These are phyloP conservation scores for Dioscorea cayenensis DNA, from an alignment of 116 monocot species.

Conservation along the genomic window DNA sequence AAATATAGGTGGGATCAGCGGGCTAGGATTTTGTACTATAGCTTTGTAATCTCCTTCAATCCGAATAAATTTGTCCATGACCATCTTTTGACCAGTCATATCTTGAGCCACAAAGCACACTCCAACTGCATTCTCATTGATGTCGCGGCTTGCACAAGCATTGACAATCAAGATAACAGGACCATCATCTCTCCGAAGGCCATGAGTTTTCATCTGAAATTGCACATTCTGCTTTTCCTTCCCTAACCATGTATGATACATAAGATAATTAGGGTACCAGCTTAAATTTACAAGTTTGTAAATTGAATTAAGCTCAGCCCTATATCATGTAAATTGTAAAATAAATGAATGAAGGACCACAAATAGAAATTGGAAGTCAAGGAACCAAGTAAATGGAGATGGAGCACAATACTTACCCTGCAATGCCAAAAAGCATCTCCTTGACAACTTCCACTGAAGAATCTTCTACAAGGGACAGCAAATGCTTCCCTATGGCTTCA, in stretches of 20 bases:
- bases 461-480: conserved; percentile 54
- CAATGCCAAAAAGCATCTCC: conserved; percentile 62
- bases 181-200: conserved; percentile 39
- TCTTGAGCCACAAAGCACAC: conserved; percentile 96
- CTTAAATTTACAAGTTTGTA: background rate
- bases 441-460: conserved; percentile 27
- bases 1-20: conserved; percentile 93
- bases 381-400: background rate
- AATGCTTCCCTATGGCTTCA: conserved; percentile 53
- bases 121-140: conserved; percentile 62
- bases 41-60: conserved; percentile 93
- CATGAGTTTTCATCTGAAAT: conserved; percentile 79
- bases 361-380: background rate
- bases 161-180: conserved; percentile 78
- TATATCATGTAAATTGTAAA: background rate
- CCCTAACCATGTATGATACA: conserved; percentile 30
- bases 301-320: background rate
- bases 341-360: background rate
- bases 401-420: conserved; percentile 18
- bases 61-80: conserved; percentile 81
- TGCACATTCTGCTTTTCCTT: conserved; percentile 76
- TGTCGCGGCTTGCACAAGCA: conserved; percentile 80
- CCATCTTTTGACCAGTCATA: conserved; percentile 67
- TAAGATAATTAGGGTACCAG: background rate
- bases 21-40: conserved; percentile 79